phyloP scores from a whole-genome alignment of 345 rosid genomes.

The Moringa oleifera region DNA sequence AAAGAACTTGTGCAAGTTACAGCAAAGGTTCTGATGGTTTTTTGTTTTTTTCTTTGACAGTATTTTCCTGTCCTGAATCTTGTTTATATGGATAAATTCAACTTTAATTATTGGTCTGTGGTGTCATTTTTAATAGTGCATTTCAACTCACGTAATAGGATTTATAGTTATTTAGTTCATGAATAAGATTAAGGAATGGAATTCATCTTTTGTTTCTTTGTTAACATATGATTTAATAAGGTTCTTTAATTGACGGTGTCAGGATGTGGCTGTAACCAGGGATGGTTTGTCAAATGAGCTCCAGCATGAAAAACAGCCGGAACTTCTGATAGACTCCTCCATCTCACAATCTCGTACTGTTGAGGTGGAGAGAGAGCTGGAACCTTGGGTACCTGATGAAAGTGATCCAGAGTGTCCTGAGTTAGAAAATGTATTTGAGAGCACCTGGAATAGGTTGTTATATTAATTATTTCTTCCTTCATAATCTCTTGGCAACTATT shows the following conservation, averaged over 20 bases:
- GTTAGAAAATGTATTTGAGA: conserved; percentile 67
- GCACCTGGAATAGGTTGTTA: conserved; percentile 56
- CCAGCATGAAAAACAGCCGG: conserved; percentile 50
- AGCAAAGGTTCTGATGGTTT: conserved; percentile 64
- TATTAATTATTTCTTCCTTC: neutral
- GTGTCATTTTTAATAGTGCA: neutral
- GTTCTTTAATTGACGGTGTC: conserved; percentile 14
- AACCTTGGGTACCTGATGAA: conserved; percentile 83
- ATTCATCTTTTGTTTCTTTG: neutral
- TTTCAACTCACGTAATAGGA: neutral
- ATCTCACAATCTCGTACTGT: conserved; percentile 59
- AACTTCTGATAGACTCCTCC: conserved; percentile 68
- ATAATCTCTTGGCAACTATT: neutral
- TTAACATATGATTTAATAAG: neutral
- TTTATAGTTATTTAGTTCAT: too few relatives aligned
- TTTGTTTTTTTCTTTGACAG: conserved; percentile 10
- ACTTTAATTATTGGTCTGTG: neutral
- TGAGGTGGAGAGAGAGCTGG: conserved; percentile 73
- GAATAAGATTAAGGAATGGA: too few relatives aligned
- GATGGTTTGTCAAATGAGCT: conserved; percentile 49
- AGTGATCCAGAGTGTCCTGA: conserved; percentile 57
- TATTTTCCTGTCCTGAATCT: conserved; percentile 6
- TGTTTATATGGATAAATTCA: neutral
- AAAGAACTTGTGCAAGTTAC: conserved; percentile 86
- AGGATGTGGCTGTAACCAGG: conserved; percentile 76